A percentile compares a stretch with the other conserved stretches of the same genome.
Conservation (phyloP, 495 filamentous ascomycete species). For the Friedmanniomyces simplex region DNA sequence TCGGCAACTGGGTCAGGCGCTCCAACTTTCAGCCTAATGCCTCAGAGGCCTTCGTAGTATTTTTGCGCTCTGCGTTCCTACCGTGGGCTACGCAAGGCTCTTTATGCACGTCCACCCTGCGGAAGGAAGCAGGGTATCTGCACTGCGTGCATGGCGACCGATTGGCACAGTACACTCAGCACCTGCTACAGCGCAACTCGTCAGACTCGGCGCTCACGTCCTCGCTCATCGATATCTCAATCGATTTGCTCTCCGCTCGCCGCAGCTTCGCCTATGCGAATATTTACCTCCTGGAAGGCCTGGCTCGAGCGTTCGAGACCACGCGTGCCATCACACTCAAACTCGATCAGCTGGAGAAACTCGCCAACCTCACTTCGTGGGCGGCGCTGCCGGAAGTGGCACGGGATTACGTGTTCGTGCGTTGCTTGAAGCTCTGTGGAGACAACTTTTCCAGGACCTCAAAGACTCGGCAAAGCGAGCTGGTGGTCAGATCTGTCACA, state of each 20-base stretch:
- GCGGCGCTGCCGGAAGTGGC: conserved; percentile 27
- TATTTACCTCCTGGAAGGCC: conserved; percentile 28
- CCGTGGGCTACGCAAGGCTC: conserved; percentile 33
- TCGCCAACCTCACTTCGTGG: conserved; percentile 19
- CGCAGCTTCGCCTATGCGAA: conserved; percentile 25
- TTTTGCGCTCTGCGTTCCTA: conserved; percentile 25
- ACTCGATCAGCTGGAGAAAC: conserved; percentile 11
- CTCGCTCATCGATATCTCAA: conserved; percentile 4
- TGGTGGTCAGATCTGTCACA: not conserved
- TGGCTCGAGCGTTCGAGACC: conserved; percentile 14
- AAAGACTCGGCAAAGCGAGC: not conserved
- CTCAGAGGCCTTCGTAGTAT: conserved; percentile 11
- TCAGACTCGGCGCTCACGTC: not conserved
- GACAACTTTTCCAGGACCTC: not conserved
- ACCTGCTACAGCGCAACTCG: conserved; percentile 1
- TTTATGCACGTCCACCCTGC: conserved; percentile 28
- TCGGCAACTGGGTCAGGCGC: conserved; percentile 30
- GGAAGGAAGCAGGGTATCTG: conserved; percentile 1
- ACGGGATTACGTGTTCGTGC: conserved; percentile 21
- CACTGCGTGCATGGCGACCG: conserved; percentile 26
- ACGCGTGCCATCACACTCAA: not conserved
- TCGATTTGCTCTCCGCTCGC: conserved; percentile 17
- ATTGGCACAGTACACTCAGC: conserved; percentile 18
- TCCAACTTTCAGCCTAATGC: conserved; percentile 7
- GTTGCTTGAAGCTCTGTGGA: conserved; percentile 13